Conservation (phyloP, 345 rosid genomes). For the Jatropha curcas region DNA sequence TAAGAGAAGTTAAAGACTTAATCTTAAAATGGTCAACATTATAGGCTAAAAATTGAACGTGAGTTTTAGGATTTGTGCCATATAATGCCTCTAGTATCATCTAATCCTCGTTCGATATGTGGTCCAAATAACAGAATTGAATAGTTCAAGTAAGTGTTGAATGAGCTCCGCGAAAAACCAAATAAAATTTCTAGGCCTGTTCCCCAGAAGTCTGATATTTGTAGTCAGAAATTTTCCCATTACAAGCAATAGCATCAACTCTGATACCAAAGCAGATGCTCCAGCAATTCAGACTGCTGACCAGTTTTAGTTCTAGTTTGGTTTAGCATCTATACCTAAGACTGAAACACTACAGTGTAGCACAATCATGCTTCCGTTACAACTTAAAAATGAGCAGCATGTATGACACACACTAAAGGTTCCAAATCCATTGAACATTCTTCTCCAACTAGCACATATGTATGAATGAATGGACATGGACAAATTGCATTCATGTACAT, state of each 20-base stretch:
- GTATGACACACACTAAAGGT: no score
- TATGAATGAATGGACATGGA: neutral
- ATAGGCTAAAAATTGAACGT: neutral
- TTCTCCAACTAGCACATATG: neutral
- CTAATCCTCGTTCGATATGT: no score
- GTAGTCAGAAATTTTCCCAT: neutral
- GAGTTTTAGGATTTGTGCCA: neutral
- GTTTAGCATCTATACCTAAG: neutral
- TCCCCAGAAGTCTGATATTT: neutral
- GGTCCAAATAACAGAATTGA: no score
- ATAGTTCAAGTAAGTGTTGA: no score
- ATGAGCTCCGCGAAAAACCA: no score
- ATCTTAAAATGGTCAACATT: neutral
- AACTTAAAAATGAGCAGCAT: no score
- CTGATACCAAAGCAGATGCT: neutral
- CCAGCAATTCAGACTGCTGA: neutral
- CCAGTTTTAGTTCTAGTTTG: neutral
- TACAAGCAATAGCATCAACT: neutral
- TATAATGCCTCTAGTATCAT: no score
- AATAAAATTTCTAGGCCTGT: neutral
- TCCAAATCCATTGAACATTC: neutral
- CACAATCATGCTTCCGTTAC: no score
- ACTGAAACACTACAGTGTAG: neutral
- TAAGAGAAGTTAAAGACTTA: neutral
- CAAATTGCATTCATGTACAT: neutral